Base-by-base conservation (phyloP, 352 stramenopile genomes). In the Blastocystis sp. region DNA sequence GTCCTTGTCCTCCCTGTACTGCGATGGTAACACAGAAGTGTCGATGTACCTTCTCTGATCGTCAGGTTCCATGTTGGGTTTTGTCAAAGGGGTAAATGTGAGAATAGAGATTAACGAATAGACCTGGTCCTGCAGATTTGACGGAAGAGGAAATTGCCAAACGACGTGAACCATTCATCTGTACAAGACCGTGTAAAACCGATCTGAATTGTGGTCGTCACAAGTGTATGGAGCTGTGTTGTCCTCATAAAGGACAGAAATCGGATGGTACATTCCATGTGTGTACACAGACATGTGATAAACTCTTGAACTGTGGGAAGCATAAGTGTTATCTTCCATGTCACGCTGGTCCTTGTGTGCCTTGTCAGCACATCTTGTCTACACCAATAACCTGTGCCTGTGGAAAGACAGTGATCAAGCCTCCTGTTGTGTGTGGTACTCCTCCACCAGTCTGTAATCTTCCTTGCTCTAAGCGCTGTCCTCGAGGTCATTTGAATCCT, bases 311-410 rank as follows among this genome's bases (percentile, higher is more conserved):
- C 80, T 90, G 87, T 58, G 87, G 79, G 1, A 80, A 70, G n/a
- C 87, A 90, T 58, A 81, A 48, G 1, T 90, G 87, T 58, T 69
- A 90, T 33, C 73, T 75, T 27, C 69, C 66, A 9, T 90, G 87
- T 30, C 87, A 90, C 51, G 9, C 87, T 37, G 87, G 87, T 48
- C 53, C 64, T 42, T 90, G 87, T 58, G 73, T 87, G 15, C 42
- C 37, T 19, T 90, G 87, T 53, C 33, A 56, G 19, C 80, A 77
- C 11, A 27, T 87, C 22, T 44, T 59, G 19, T 58, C 33, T 4
- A 57, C 33, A 24, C 66, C 77, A 9, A 35, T 79, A 35, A 70
- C 53, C 5, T 90, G 87, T 37, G 66, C 87, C 75, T 90, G 87
- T 54, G 87, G 87, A 59, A 87, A 79, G 58, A 79, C 54, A 53